Evolutionary conservation across 495 filamentous ascomycete genomes (phyloP), one percentile per base, ranked within the genome.

Genomic region (Aspergillus avenaceus): DNA sequence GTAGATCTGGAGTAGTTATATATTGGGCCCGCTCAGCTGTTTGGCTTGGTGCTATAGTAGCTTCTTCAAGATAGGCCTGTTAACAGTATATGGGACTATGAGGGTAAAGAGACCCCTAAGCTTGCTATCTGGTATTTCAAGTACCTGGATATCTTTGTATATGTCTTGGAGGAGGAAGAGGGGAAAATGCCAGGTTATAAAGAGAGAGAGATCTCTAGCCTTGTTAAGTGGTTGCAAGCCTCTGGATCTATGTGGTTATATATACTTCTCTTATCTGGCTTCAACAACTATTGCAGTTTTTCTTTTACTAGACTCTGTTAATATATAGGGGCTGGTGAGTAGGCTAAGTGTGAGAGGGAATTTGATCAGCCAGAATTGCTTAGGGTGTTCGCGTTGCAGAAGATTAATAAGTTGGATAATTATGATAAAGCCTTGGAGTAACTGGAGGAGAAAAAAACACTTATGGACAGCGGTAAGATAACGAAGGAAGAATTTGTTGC

Each of bases 1-100:
- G 47, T 73, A 2, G 69, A 69, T 41, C 55, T 67, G 4, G 69
- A 71, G 46, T 73, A 61, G 62, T 55, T 56, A 27, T 71, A 73
- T 32, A 54, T 58, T 16, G 64, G 65, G 38, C 67, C 69, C 0
- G 62, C 65, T 24, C 62, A 73, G 50, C 40, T 73, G 14, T 62
- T 66, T 53, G 61, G 45, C 23, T 65, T 64, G 8, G 63, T 62
- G 16, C 67, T 66, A 12, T 71, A 58, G 65, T 73, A 64, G 65
- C 57, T 67, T 56, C 59, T 67, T 19, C 58, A 50, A 49, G 60
- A 63, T 24, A 29, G 64, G 18, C 56, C 61, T 29, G 52, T 65
- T 14, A 63, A 65, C 36, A 44, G 16, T 29, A n/a, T 18, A 3
- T 68, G 60, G 65, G 61, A 69, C 36, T 64, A 5, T 28, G 21